Conservation (phyloP, 208 protist species). For the Phytomonas sp. region DNA sequence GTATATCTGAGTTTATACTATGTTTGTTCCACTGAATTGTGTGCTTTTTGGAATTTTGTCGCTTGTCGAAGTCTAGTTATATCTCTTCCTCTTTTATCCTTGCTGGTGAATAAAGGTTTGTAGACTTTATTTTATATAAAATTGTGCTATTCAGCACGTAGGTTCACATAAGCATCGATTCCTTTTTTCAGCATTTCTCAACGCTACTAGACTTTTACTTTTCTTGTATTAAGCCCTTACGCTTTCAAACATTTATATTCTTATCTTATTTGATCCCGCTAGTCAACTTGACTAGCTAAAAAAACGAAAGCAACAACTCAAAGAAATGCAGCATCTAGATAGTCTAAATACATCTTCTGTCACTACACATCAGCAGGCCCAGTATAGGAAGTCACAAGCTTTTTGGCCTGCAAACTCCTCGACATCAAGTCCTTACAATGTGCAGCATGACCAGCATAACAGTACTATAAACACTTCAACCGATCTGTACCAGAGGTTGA, state of each 20-base stretch:
- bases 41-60: constrained; percentile 13
- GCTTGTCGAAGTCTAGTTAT: background rate
- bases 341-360: constrained; percentile 13
- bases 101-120: background rate
- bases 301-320: background rate
- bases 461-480: background rate
- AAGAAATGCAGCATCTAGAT: constrained; percentile 4
- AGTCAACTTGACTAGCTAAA: background rate
- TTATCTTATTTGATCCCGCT: background rate
- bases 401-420: background rate
- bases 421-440: background rate
- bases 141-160: constrained; percentile 8
- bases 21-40: background rate
- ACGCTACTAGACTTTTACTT: background rate
- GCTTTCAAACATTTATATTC: background rate
- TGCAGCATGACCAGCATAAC: background rate
- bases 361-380: constrained; percentile 7
- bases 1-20: background rate
- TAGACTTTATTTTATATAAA: constrained; percentile 5
- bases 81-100: constrained; percentile 1
- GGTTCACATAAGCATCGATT: background rate
- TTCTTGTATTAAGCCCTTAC: background rate
- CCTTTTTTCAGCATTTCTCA: constrained; percentile 10
- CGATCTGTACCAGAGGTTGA: background rate
- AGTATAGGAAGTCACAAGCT: background rate